These are phyloP conservation scores for Plasmodium chabaudi DNA, from an alignment of 169 alveolate species.

Conservation along the genomic window DNA sequence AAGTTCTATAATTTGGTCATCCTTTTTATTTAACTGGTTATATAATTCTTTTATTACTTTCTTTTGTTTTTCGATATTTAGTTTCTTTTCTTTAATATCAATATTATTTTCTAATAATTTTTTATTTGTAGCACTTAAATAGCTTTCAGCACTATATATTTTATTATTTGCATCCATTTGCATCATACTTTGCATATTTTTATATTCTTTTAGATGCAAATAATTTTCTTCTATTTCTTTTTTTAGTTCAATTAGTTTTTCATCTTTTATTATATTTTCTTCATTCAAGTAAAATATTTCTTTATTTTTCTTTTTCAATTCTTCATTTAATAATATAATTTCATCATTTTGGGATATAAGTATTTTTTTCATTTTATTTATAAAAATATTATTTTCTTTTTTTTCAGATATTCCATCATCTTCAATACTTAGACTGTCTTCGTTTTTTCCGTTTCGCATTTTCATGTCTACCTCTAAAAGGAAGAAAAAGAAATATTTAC, in stretches of 20 bases:
- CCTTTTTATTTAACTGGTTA: constrained; percentile 54
- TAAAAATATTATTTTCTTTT: constrained; percentile 17
- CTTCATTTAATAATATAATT: constrained; percentile 42
- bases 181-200: constrained; percentile 28
- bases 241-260: constrained; percentile 53
- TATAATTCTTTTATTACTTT: constrained; percentile 68
- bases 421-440: not conserved
- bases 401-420: constrained; percentile 15
- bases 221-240: constrained; percentile 55
- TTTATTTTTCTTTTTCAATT: constrained; percentile 35
- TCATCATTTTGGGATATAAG: constrained; percentile 64
- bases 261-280: constrained; percentile 51
- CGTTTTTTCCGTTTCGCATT: constrained; percentile 23
- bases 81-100: constrained; percentile 30
- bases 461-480: constrained; percentile 37
- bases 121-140: constrained; percentile 26
- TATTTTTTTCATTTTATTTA: constrained; percentile 50
- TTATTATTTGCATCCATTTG: constrained; percentile 46
- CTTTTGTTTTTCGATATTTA: constrained; percentile 67
- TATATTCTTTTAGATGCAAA: constrained; percentile 30
- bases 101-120: constrained; percentile 43
- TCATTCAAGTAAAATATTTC: constrained; percentile 50
- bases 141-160: constrained; percentile 40
- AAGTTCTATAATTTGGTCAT: constrained; percentile 41
- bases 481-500: not conserved